phyloP scores from a whole-genome alignment of 345 rosid genomes.

The Anastatica hierochuntica region DNA sequence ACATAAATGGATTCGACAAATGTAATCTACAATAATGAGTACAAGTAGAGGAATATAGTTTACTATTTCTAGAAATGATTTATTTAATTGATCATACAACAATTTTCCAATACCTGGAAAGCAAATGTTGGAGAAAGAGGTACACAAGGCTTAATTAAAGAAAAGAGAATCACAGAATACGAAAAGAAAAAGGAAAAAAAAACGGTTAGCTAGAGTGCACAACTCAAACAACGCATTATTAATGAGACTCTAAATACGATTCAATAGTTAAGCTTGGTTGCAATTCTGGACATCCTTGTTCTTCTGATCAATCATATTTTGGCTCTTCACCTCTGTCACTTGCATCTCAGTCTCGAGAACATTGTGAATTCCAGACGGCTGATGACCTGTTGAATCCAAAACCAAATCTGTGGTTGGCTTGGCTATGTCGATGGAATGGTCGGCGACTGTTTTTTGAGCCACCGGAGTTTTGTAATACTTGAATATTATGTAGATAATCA shows the following conservation, averaged over 20 bases:
- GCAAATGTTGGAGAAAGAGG: slow-evolving; percentile 9
- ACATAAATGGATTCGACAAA: too few relatives aligned
- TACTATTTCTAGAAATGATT: not conserved
- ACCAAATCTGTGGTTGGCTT: too few relatives aligned
- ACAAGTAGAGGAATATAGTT: not conserved
- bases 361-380: too few relatives aligned
- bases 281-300: slow-evolving; percentile 12
- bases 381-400: too few relatives aligned
- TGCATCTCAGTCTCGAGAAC: slow-evolving; percentile 11
- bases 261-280: slow-evolving; percentile 14
- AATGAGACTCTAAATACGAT: slow-evolving; percentile 16
- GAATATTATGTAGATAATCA: slow-evolving; percentile 38
- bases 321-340: slow-evolving; percentile 7
- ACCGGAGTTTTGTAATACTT: slow-evolving; percentile 26
- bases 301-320: not conserved
- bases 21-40: too few relatives aligned
- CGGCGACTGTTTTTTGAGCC: slow-evolving; percentile 15
- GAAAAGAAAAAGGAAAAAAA: not conserved
- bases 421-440: slow-evolving; percentile 20
- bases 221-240: slow-evolving; percentile 27
- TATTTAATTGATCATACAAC: slow-evolving; percentile 15
- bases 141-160: slow-evolving; percentile 3
- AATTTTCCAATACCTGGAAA: slow-evolving; percentile 12
- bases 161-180: not conserved
- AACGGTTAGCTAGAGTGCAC: slow-evolving; percentile 10